Evolutionary conservation across 805 yeast genomes (phyloP).

Genomic region (Isabelozyma rhagii): DNA sequence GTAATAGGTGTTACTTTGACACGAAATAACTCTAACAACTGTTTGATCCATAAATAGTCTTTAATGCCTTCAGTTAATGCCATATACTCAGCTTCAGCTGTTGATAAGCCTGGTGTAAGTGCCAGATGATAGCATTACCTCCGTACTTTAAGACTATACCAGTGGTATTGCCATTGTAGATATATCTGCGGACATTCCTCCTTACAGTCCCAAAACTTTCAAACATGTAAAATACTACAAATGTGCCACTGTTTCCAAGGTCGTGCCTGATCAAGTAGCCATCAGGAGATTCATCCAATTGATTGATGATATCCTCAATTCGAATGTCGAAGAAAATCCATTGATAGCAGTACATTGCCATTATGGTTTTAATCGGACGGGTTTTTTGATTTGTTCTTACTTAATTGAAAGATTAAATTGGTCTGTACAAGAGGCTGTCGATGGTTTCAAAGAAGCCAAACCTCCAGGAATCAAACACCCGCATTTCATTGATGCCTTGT

Average conservation of each 20-base stretch:
- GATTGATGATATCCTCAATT: slow-evolving; percentile 43
- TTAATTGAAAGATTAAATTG: slow-evolving; percentile 59
- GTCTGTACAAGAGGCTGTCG: slow-evolving; percentile 61
- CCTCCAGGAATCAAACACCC: slow-evolving; percentile 75
- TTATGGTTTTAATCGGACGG: slow-evolving; percentile 79
- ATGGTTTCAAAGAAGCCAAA: slow-evolving; percentile 54
- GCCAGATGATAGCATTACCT: background rate
- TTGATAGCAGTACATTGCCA: slow-evolving; percentile 72
- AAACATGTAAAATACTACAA: slow-evolving; percentile 56
- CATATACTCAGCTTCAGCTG: background rate
- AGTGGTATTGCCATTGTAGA: slow-evolving; percentile 53
- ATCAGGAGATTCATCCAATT: slow-evolving; percentile 54
- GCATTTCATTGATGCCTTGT: slow-evolving; percentile 70
- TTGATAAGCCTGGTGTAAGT: background rate
- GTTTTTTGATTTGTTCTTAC: slow-evolving; percentile 68
- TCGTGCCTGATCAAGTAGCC: slow-evolving; percentile 63
- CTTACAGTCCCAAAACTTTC: slow-evolving; percentile 62
- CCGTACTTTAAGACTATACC: background rate
- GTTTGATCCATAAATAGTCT: background rate
- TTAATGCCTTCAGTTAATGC: background rate
- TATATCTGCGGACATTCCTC: slow-evolving; percentile 67
- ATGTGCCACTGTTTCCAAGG: slow-evolving; percentile 75
- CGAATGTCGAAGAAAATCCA: slow-evolving; percentile 23
- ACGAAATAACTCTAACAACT: background rate
- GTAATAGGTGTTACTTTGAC: background rate